Evolutionary conservation across 2,329 filamentous ascomycete genomes (phyloP).

Genomic region (Calonectria hongkongensis): DNA sequence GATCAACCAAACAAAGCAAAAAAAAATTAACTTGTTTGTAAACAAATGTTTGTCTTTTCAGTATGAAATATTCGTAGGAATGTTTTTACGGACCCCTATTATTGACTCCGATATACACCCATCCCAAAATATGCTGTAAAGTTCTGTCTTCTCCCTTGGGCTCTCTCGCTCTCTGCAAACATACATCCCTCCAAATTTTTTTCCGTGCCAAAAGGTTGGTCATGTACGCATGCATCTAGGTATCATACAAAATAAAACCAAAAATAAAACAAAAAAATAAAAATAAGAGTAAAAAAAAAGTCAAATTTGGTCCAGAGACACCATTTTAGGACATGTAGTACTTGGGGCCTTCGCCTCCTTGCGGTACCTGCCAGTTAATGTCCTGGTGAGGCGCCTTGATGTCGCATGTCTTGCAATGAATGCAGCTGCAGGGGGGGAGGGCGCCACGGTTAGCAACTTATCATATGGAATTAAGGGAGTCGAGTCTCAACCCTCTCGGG

Average conservation of each 20-base stretch:
- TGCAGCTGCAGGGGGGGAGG: constrained; percentile 79
- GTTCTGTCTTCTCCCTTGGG: constrained; percentile 37
- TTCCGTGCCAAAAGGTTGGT: constrained; percentile 43
- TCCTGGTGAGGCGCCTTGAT: constrained; percentile 98
- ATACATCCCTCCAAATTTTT: constrained; percentile 29
- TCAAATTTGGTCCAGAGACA: constrained; percentile 8
- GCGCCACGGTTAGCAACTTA: constrained; percentile 38
- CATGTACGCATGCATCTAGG: constrained; percentile 49
- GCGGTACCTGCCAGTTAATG: constrained; percentile 97
- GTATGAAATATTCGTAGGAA: constrained; percentile 35
- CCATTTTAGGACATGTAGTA: constrained; percentile 78
- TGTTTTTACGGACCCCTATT: constrained; percentile 34
- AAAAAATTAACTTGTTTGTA: not conserved
- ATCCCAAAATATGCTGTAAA: constrained; percentile 40
- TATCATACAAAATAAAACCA: constrained; percentile 53
- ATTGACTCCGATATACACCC: constrained; percentile 47
- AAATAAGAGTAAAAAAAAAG: constrained; percentile 16
- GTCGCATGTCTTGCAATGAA: constrained; percentile 99
- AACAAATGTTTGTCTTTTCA: constrained; percentile 11
- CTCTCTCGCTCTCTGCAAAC: constrained; percentile 27
- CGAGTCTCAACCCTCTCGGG: not conserved
- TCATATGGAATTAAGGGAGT: not conserved
- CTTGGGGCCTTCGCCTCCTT: constrained; percentile 88
- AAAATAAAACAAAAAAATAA: not conserved
- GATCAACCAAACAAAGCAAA: constrained; percentile 21